Evolutionary conservation across 164 flowering plant species (phyloP), one percentile per base, ranked within the genome.

Genomic region (Umbellularia californica): DNA sequence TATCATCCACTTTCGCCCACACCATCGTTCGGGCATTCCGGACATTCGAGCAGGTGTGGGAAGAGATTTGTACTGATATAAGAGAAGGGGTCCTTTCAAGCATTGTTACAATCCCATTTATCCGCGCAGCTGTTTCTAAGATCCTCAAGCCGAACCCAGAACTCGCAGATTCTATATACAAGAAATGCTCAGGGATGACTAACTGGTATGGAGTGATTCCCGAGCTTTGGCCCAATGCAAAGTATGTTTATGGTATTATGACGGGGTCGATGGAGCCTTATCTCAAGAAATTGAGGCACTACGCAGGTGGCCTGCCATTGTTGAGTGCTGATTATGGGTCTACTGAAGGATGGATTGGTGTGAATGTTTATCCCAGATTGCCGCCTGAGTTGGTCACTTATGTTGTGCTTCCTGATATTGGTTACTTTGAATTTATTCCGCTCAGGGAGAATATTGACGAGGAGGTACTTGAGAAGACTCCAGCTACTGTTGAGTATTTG

Each of bases 201-300:
- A 88, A 89, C 63, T 95, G 98, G 97, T 92, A 89, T 79, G 97
- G 99, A 20, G 41, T 93, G 28, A 89, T 95, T 50, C 97, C 91
- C 2, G 87, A 79, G 65, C 89, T 95, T 35, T 95, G 94, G 75
- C 98, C 99, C 2, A 90, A 90, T 79, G 90, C 84, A 0, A 93
- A 89, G 87, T 95, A 93, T 70, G 72, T 95, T 1, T 86, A 86
- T 68, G 98, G 97, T 74, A 95, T 95, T 79, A 89, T 95, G 98
- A 95, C 99, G 0, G 99, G 99, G 33, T 88, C 99, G 6, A 95
- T 96, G 99, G 91, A 88, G 85, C 97, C 90, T 20, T 94, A 94
- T 73, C 52, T 89, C 79, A 85, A 86, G 60, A 94, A 96, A 30
- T 65, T 96, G 84, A 94, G 98, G 85, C 95, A 89, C 76, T 95